A percentile compares a stretch with the other conserved stretches of the same genome.
Conservation (phyloP, 129 eudicot genomes). For the Ambrosia artemisiifolia region DNA sequence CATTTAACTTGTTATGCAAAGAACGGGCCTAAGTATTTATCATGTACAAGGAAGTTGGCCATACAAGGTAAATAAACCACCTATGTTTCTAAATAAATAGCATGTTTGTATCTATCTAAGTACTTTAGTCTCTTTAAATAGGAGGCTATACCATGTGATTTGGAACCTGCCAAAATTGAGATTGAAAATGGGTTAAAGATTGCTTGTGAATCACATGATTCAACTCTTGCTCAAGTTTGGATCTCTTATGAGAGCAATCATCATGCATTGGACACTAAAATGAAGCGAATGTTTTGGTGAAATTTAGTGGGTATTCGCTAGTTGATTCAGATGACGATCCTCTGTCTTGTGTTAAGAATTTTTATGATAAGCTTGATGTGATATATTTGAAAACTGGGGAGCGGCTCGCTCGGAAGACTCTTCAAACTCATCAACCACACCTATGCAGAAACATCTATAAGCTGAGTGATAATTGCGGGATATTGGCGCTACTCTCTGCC, state of each 20-base stretch:
- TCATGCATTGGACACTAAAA: background rate
- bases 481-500: background rate
- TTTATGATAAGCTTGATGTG: conserved; percentile 1
- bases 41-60: background rate
- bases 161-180: background rate
- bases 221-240: conserved; percentile 16
- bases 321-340: background rate
- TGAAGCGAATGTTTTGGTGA: background rate
- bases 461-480: background rate
- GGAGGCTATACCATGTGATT: background rate
- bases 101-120: background rate
- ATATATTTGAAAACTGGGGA: background rate
- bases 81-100: background rate
- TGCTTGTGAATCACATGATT: background rate
- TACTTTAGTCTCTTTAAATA: background rate
- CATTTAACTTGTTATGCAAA: background rate
- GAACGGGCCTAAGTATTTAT: background rate
- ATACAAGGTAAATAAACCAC: background rate
- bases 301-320: background rate
- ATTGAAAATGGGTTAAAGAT: background rate
- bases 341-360: background rate
- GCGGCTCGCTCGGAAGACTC: background rate
- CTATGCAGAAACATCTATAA: background rate
- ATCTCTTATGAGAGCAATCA: conserved; percentile 6
- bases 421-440: background rate